phyloP scores from a whole-genome alignment of 2,329 filamentous ascomycete genomes.

The Byssothecium circinans region DNA sequence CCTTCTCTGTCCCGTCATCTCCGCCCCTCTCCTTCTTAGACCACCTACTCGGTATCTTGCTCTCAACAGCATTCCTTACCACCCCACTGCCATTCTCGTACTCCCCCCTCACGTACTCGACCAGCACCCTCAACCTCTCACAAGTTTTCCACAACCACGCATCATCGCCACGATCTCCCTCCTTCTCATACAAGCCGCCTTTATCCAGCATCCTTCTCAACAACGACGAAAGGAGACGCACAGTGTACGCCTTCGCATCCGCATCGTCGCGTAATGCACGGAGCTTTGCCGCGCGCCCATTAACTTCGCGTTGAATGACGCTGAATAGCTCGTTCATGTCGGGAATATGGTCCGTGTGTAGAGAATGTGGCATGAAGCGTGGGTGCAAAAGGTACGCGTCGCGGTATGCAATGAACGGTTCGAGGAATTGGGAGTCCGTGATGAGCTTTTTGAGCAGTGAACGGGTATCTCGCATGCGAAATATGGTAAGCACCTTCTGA shows the following conservation, averaged over 20 bases:
- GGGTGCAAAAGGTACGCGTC: constrained; percentile 4
- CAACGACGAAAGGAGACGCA: neutral
- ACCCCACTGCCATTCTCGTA: constrained; percentile 1
- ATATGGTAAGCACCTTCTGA: neutral
- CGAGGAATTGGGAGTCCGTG: neutral
- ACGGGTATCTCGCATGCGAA: neutral
- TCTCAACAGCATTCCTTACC: constrained; percentile 2
- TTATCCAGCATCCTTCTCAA: neutral
- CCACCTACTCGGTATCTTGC: neutral
- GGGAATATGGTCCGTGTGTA: neutral
- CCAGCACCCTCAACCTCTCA: neutral
- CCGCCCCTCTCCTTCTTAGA: neutral
- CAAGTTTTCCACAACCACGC: neutral
- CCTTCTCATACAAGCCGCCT: neutral
- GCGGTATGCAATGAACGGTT: neutral
- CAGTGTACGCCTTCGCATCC: neutral
- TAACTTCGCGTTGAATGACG: neutral
- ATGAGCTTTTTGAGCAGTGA: neutral
- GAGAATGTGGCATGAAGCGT: neutral
- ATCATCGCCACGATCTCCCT: neutral
- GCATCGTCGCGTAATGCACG: neutral
- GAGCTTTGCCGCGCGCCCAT: neutral
- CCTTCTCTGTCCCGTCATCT: neutral
- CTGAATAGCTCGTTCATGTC: neutral
- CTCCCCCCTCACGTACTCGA: constrained; percentile 1